Conservation (phyloP, 352 stramenopile species). For the Aphanomyces astaci region DNA sequence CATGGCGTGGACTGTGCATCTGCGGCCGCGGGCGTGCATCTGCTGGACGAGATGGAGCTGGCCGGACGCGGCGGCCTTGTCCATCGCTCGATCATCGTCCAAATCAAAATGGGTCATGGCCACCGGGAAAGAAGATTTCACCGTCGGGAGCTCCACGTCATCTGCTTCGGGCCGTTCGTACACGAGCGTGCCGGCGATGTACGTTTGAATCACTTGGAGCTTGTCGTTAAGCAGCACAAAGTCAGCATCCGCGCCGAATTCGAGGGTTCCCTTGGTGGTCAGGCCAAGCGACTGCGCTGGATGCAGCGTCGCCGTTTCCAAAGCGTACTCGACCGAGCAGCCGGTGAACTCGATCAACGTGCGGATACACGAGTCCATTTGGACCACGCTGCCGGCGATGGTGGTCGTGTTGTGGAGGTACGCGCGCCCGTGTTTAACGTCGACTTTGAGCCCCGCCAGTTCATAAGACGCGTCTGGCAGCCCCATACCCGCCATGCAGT, state of each 20-base stretch:
- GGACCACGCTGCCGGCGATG: conserved; percentile 77
- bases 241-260: conserved; percentile 69
- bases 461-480: conserved; percentile 57
- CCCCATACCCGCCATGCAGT: conserved; percentile 79
- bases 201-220: conserved; percentile 63
- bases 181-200: conserved; percentile 57
- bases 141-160: neutral
- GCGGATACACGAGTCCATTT: conserved; percentile 73
- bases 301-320: conserved; percentile 65
- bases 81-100: conserved; percentile 4
- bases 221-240: conserved; percentile 73
- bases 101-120: conserved; percentile 7
- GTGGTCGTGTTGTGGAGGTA: conserved; percentile 65
- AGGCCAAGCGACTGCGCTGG: conserved; percentile 64
- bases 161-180: conserved; percentile 28
- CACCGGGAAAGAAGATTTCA: neutral
- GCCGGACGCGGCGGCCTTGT: neutral
- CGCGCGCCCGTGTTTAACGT: conserved; percentile 36
- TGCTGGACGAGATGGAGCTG: neutral
- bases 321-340: conserved; percentile 63
- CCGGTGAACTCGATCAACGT: conserved; percentile 75
- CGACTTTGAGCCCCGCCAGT: conserved; percentile 63
- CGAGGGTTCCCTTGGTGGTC: conserved; percentile 55
- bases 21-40: neutral
- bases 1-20: conserved; percentile 32